Base-by-base conservation (phyloP, 2,329 filamentous ascomycete genomes). In the Mycosphaerelloides madeirae region DNA sequence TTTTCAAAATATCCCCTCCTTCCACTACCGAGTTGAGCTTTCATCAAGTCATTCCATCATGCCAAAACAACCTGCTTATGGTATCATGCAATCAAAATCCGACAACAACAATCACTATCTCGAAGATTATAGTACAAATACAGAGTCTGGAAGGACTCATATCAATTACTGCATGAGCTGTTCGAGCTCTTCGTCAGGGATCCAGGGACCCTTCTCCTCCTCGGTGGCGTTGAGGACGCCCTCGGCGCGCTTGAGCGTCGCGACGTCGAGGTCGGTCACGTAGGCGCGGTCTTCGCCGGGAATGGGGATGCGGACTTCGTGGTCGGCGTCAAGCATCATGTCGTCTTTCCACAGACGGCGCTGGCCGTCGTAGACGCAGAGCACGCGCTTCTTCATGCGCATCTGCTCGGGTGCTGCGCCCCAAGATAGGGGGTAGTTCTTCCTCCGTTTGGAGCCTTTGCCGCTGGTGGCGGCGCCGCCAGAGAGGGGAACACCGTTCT, bases 301-400 rank as follows among this genome's bases (percentile, higher is more conserved):
- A 49, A 96, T 76, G 66, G 82, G 82, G 66, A 95, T 76, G 61
- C 91, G 87, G 29, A 97, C 88, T 69, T 98, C 93, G 61, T 93
- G 90, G 58, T 95, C 89, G 13, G 86, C 89, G 57, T 90, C 88
- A 38, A 98, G 82, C 89, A 96, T 95, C 88, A 97, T 93, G 69
- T 98, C 93, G 64, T 98, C 93, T 73, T 97, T 97, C 79, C 87
- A 93, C 38, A 98, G 77, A 32, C 43, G 83, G 41, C 90, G 82
- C 13, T 78, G 78, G 1, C 93, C 93, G 62, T 97, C 89, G 60
- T 94, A 98, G 15, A 95, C 87, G 53, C 88, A 88, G 60, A 97
- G 76, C 43, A 96, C 88, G 20, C 93, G 86, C 79, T 96, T 96
- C 80, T 94, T 96, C 81, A 95, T 94, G 63, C 86, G 94, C 87